phyloP scores from a whole-genome alignment of 179 eudicot species.

The Silene vulgaris region DNA sequence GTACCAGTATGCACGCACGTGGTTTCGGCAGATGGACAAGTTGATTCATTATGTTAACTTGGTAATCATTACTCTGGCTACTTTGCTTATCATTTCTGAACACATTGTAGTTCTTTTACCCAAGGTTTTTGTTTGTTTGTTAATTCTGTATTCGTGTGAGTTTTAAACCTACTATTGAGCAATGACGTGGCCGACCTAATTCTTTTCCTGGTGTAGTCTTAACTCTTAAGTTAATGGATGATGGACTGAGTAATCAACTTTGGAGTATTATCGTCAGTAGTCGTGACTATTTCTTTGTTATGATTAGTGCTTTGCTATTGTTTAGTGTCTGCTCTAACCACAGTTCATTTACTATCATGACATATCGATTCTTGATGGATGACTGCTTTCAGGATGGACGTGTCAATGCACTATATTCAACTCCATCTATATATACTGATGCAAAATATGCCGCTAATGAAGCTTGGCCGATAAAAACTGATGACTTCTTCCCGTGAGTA shows the following conservation, averaged over 20 bases:
- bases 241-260: not conserved
- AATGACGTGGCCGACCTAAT: not conserved
- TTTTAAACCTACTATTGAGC: not conserved
- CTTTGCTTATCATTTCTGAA: constrained; percentile 5
- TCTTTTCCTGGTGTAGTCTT: not conserved
- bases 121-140: not conserved
- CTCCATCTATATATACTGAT: constrained; percentile 87
- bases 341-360: not conserved
- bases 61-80: constrained; percentile 30
- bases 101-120: not conserved
- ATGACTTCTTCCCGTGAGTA: constrained; percentile 95
- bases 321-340: no score
- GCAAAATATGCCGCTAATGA: constrained; percentile 66
- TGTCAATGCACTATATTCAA: constrained; percentile 89
- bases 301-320: no score
- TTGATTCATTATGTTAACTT: constrained; percentile 73
- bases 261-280: not conserved
- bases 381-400: constrained; percentile 72
- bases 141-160: not conserved
- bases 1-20: constrained; percentile 86
- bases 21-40: constrained; percentile 88
- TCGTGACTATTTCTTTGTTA: not conserved
- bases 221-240: not conserved
- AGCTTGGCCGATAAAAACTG: constrained; percentile 86
- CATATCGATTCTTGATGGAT: not conserved